These are phyloP conservation scores for Claviceps digitariae DNA, from an alignment of 2,329 filamentous ascomycete genomes.

Conservation along the genomic window DNA sequence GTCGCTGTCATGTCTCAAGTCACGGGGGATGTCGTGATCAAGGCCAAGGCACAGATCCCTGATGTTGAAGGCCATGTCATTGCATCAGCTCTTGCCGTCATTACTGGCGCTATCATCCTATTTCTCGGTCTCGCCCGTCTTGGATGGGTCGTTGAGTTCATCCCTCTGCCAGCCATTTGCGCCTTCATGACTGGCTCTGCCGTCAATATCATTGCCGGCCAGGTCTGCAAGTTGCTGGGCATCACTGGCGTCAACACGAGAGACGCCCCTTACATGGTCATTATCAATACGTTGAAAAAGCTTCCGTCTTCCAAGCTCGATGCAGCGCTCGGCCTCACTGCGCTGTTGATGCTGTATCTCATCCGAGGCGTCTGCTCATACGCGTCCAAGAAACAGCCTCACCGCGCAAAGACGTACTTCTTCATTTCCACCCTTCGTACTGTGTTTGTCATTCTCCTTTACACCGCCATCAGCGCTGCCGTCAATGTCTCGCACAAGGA, in stretches of 20 bases:
- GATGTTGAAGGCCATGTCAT: slow-evolving; percentile 28
- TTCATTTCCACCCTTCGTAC: slow-evolving; percentile 67
- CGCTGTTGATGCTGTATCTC: slow-evolving; percentile 53
- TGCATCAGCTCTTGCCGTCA: slow-evolving; percentile 33
- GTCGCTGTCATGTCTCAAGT: slow-evolving; percentile 40
- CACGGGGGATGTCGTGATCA: slow-evolving; percentile 33
- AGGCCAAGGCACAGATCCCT: slow-evolving; percentile 24
- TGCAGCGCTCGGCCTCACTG: slow-evolving; percentile 60
- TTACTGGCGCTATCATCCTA: slow-evolving; percentile 34
- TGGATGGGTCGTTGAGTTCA: slow-evolving; percentile 41
- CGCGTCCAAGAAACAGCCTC: slow-evolving; percentile 53
- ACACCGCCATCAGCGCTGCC: slow-evolving; percentile 63
- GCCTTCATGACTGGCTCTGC: slow-evolving; percentile 42
- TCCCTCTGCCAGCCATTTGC: slow-evolving; percentile 37
- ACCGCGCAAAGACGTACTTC: slow-evolving; percentile 57
- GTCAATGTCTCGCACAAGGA: slow-evolving; percentile 46
- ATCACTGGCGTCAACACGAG: slow-evolving; percentile 36
- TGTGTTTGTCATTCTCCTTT: slow-evolving; percentile 68
- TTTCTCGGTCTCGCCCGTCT: slow-evolving; percentile 35
- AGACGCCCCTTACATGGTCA: slow-evolving; percentile 32
- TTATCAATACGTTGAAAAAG: slow-evolving; percentile 36
- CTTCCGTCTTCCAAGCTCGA: slow-evolving; percentile 43
- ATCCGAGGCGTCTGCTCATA: slow-evolving; percentile 49
- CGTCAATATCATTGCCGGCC: slow-evolving; percentile 35
- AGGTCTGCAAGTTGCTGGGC: slow-evolving; percentile 37